These are phyloP conservation scores for Pichia sp. DNA, from an alignment of 1,139 yeast species.

Conservation along the genomic window DNA sequence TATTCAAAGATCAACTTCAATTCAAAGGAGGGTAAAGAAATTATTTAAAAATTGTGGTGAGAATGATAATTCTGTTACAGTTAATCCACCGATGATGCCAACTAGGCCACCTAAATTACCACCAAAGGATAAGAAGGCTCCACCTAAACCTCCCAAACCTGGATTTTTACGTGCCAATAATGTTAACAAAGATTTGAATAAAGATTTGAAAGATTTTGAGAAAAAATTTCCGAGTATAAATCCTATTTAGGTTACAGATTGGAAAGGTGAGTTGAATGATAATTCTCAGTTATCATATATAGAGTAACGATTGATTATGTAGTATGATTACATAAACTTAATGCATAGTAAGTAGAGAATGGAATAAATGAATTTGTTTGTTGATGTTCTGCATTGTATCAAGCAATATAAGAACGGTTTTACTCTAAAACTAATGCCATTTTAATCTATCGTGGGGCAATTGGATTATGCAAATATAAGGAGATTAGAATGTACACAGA, in stretches of 20 bases:
- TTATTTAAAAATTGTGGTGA: constrained; percentile 38
- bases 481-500: no score
- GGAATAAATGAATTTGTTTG: no score
- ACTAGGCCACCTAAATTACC: not conserved
- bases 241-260: constrained; percentile 1
- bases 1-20: constrained; percentile 17
- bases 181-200: constrained; percentile 2
- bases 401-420: no score
- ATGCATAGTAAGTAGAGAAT: no score
- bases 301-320: no score
- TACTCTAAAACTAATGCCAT: no score
- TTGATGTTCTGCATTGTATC: no score
- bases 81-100: not conserved
- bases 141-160: constrained; percentile 21
- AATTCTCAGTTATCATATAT: no score
- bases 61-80: not conserved
- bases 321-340: no score
- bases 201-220: constrained; percentile 17
- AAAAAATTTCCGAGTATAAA: constrained; percentile 9
- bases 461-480: no score
- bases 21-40: constrained; percentile 63
- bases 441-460: no score
- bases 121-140: constrained; percentile 13
- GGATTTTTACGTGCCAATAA: constrained; percentile 10
- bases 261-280: no score